Base-by-base conservation (phyloP, 139 green algal species). In the Closterium sp. region DNA sequence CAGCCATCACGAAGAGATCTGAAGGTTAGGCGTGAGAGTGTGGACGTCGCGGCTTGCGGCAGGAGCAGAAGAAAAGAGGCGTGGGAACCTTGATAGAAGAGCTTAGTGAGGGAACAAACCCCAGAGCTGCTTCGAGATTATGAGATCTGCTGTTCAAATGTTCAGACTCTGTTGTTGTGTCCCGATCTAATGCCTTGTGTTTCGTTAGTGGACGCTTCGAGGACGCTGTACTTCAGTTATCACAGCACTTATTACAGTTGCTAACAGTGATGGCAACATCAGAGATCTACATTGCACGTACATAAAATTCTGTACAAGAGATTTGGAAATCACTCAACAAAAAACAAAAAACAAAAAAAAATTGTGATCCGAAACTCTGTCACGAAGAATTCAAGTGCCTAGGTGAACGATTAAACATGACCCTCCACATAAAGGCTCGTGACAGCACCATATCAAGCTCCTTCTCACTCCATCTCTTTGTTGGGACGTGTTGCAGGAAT, bases 401-500 rank as follows among this genome's bases (percentile, higher is more conserved):
- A 85, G 95, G 92, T 23, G 97, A 96, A 69, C 96, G 95, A 32
- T 96, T 94, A 91, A 98, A 99, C 28, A 92, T 95, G 38, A 94
- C 91, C 9, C 96, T 92, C 94, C 96, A 96, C 94, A 98, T 96
- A 92, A 97, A 98, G 0, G 97, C 97, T 21, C 95, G 93, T 23
- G 94, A 96, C 19, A 99, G 94, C 86, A 99, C 92, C 64, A 95
- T 93, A 92, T 98, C 97, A 33, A 99, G 92, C 34, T 93, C 88
- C 81, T 86, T 33, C 6, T 91, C 30, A 23, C 25, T 91, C 92
- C 92, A 95, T n/a, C 83, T 32, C 7, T 64, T 31, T 31, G 93
- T 95, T 16, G 94, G 94, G 34, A 94, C 34, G 84, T 90, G 93
- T 87, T 95, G 94, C 32, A 95, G 85, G 35, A 95, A 93, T n/a